Percentiles rank a stretch among this genome's conserved stretches.
phyloP scores from a whole-genome alignment of 306 rosid genomes.

The Quercus robur region DNA sequence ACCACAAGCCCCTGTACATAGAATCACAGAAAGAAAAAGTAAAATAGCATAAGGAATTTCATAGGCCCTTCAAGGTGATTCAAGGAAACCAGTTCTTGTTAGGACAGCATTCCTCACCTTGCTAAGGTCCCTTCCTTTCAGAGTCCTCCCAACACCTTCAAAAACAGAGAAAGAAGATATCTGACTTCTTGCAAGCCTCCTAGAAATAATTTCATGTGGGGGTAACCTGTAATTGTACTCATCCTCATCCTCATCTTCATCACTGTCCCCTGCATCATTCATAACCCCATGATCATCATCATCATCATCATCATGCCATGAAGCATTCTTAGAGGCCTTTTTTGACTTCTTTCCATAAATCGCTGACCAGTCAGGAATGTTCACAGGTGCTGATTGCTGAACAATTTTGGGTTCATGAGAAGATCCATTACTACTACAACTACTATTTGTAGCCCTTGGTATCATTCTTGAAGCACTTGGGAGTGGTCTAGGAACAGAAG shows the following conservation, averaged over 20 bases:
- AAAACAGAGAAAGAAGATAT: conserved; percentile 87
- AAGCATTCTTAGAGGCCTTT: conserved; percentile 25
- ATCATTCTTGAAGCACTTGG: conserved; percentile 62
- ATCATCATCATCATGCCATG: conserved; percentile 30
- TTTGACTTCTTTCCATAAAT: conserved; percentile 37
- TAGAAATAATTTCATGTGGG: conserved; percentile 83
- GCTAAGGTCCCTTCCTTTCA: conserved; percentile 91
- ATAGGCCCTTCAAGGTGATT: conserved; percentile 36
- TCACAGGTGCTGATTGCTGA: conserved; percentile 78
- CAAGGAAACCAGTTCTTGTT: conserved; percentile 83
- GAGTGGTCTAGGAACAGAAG: conserved; percentile 33
- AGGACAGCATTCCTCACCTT: conserved; percentile 82
- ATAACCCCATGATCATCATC: conserved; percentile 7
- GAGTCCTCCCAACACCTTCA: conserved; percentile 96
- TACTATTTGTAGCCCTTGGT: conserved; percentile 38
- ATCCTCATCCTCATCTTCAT: conserved; percentile 25
- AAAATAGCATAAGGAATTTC: neutral
- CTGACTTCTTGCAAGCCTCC: conserved; percentile 77
- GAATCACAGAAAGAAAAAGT: neutral
- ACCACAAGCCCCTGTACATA: conserved; percentile 21
- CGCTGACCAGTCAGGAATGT: conserved; percentile 70
- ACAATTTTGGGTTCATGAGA: conserved; percentile 38
- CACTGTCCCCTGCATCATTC: conserved; percentile 20
- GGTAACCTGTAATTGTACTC: conserved; percentile 51
- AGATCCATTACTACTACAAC: conserved; percentile 27